A percentile compares a stretch with the other conserved stretches of the same genome.
Conservation (phyloP, 306 rosid species). For the Vicia sativa region DNA sequence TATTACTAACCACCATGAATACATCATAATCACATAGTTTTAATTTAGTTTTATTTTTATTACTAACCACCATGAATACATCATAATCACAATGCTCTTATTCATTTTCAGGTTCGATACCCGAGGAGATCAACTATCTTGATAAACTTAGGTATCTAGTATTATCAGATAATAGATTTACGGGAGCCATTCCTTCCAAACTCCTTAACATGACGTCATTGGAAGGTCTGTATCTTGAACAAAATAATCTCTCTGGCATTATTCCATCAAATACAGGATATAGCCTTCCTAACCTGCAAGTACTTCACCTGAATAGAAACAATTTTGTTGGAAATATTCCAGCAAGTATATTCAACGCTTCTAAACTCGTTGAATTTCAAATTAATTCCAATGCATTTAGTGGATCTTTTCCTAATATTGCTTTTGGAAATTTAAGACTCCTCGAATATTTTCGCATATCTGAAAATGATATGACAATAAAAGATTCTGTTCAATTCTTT, state of each 20-base stretch:
- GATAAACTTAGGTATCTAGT: not conserved
- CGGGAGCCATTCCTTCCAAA: not conserved
- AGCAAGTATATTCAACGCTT: not conserved
- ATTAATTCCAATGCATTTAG: not conserved
- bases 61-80: too few relatives aligned
- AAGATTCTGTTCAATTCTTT: not conserved
- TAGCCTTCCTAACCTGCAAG: not conserved
- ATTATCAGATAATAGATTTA: not conserved
- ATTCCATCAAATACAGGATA: not conserved
- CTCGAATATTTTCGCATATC: not conserved
- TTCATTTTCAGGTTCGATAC: not conserved
- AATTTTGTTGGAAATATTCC: conserved; percentile 12
- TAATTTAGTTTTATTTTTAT: too few relatives aligned
- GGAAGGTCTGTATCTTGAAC: not conserved
- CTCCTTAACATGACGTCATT: not conserved
- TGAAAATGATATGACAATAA: not conserved
- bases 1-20: too few relatives aligned
- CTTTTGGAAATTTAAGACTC: not conserved
- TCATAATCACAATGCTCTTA: too few relatives aligned
- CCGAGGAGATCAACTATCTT: not conserved
- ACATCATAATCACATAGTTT: too few relatives aligned
- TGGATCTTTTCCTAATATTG: not conserved
- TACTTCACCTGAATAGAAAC: not conserved
- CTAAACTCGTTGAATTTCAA: not conserved
- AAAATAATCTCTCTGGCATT: not conserved